Conservation (phyloP, 1,139 yeast species). For the Maudiozyma humilis region DNA sequence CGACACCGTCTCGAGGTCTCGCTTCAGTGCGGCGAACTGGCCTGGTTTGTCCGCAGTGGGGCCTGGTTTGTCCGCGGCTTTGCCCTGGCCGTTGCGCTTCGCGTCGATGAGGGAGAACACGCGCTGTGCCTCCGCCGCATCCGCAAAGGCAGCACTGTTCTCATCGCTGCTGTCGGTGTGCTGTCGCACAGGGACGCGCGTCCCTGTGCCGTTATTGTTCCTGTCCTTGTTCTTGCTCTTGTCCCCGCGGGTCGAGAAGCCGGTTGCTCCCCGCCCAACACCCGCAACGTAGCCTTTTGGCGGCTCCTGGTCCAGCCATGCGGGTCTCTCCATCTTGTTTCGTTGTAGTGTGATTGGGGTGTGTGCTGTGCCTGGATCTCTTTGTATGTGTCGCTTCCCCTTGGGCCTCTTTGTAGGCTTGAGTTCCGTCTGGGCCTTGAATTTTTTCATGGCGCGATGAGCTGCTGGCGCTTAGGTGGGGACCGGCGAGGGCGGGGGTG, state of each 20-base stretch:
- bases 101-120: slow-evolving; percentile 61
- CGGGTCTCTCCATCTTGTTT: slow-evolving; percentile 25
- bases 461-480: no score
- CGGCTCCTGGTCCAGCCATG: slow-evolving; percentile 76
- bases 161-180: slow-evolving; percentile 23
- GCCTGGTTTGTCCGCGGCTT: slow-evolving; percentile 21
- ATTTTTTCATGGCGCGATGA: no score
- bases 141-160: background rate
- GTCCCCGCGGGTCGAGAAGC: slow-evolving; percentile 80
- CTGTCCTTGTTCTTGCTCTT: slow-evolving; percentile 28
- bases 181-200: slow-evolving; percentile 1
- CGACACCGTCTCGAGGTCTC: slow-evolving; percentile 50
- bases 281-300: slow-evolving; percentile 93
- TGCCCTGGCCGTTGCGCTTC: slow-evolving; percentile 37
- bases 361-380: no score
- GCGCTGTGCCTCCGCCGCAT: slow-evolving; percentile 53
- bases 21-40: slow-evolving; percentile 54
- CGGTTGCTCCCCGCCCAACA: slow-evolving; percentile 90
- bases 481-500: no score
- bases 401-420: no score
- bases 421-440: no score
- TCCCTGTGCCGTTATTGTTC: no score
- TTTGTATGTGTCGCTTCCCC: no score
- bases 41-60: slow-evolving; percentile 27
- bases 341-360: no score